Conservation (phyloP, 371 early-diverging fungal genomes). For the Mortierella sp. region DNA sequence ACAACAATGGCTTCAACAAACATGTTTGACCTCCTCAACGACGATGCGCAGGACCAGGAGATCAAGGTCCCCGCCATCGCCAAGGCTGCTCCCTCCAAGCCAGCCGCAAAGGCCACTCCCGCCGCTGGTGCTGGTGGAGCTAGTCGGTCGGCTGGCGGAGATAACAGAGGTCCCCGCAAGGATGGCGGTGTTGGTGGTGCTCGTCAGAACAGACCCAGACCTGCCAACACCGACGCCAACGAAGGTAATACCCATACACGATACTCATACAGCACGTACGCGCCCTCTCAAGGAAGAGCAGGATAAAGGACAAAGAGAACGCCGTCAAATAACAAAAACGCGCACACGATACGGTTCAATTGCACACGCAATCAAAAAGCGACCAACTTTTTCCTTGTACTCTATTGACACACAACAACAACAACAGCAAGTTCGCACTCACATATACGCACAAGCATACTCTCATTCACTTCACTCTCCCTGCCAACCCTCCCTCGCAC, state of each 20-base stretch:
- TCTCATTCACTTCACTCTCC: neutral
- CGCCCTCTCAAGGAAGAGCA: no score
- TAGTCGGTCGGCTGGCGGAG: conserved; percentile 20
- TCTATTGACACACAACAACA: neutral
- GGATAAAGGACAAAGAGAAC: neutral
- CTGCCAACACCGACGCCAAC: conserved; percentile 15
- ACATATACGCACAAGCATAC: neutral
- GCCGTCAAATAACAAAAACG: neutral
- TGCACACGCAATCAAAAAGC: neutral
- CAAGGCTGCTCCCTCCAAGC: conserved; percentile 33
- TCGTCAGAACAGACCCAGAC: conserved; percentile 38
- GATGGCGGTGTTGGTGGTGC: conserved; percentile 9
- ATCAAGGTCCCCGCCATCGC: conserved; percentile 47
- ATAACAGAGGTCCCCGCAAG: conserved; percentile 46
- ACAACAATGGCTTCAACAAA: conserved; percentile 52
- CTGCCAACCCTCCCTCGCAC: neutral
- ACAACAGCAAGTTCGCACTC: neutral
- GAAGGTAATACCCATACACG: conserved; percentile 26
- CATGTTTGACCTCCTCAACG: conserved; percentile 51
- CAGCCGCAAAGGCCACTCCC: conserved; percentile 21
- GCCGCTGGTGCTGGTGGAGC: conserved; percentile 11
- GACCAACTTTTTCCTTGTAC: neutral
- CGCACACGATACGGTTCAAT: conserved; percentile 6
- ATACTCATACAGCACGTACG: neutral
- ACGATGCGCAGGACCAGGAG: conserved; percentile 58